Evolutionary conservation across 345 rosid genomes (phyloP).

Genomic region (Camelina sativa): DNA sequence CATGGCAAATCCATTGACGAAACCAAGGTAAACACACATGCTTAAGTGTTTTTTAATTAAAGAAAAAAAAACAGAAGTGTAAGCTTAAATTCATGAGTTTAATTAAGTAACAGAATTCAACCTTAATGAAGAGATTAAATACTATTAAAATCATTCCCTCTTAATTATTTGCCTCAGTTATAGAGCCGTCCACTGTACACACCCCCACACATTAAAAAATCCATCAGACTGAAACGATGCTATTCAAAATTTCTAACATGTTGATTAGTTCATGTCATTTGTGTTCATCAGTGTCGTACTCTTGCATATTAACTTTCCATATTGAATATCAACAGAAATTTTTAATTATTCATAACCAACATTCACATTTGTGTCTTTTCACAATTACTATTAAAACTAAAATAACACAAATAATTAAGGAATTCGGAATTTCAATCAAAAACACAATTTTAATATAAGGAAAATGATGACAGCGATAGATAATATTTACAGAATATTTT

Average conservation of each 20-base stretch:
- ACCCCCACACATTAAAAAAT: not conserved
- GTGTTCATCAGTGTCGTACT: not conserved
- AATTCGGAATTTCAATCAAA: not conserved
- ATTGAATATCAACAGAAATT: not conserved
- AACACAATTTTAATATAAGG: not conserved
- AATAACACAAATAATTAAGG: not conserved
- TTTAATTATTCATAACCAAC: not conserved
- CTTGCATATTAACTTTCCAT: not conserved
- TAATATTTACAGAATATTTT: not conserved
- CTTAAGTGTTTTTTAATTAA: constrained; percentile 14
- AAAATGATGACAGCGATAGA: constrained; percentile 23
- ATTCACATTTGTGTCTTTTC: not conserved
- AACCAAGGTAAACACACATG: constrained; percentile 45
- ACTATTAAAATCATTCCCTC: constrained; percentile 37
- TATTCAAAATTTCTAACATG: constrained; percentile 26
- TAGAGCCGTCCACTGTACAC: constrained; percentile 25
- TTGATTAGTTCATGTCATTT: constrained; percentile 23
- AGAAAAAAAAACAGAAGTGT: not conserved
- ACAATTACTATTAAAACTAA: not conserved
- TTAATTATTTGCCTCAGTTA: constrained; percentile 26
- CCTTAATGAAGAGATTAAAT: constrained; percentile 20
- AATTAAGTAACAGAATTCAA: not conserved
- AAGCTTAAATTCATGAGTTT: not conserved
- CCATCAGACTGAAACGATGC: constrained; percentile 13
- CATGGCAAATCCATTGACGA: constrained; percentile 38